Base-by-base conservation (phyloP, 2,329 filamentous ascomycete species). In the Zasmidium angulare region DNA sequence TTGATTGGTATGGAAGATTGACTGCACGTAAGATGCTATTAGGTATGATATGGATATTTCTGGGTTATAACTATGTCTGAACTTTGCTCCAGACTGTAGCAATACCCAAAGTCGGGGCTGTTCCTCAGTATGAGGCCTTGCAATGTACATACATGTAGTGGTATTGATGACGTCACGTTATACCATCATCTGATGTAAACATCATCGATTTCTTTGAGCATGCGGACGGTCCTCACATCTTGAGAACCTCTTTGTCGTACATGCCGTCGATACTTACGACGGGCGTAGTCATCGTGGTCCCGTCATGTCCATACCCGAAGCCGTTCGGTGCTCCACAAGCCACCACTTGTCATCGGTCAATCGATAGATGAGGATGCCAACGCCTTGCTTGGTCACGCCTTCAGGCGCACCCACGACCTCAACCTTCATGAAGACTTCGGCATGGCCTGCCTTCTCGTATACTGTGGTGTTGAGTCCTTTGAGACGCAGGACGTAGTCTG, bases 161-260 rank as follows among this genome's bases (percentile, higher is more conserved):
- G 55, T 58, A 53, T 17, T 26, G 2, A 52, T 58, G 55, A 58
- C 55, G 55, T 58, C 49, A 58, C 36, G n/a, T n/a, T n/a, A n/a
- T n/a, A n/a, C n/a, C n/a, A 43, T 10, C 36, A 43, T 43, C 11
- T 50, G 22, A 24, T n/a, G n/a, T n/a, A n/a, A n/a, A 23, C 49
- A 50, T 50, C 49, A 50, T 50, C 49, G 49, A 50, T 23, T 26
- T 50, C 49, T 49, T 49, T 49, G 46, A 22, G 9, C 9, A 6
- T 17, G 9, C 4, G 19, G n/a, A 43, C 4, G 36, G 36, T 43
- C 14, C 7, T 43, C 36, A 7, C n/a, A 14, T 43, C 3, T 17
- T 7, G 3, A 10, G 9, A 4, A 43, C 11, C n/a, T 17, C 36
- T 43, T 43, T 43, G 36, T 43, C n/a, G n/a, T 3, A 36, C 7